Base-by-base conservation (phyloP, 352 stramenopile genomes). In the Phytophthora colocasiae region DNA sequence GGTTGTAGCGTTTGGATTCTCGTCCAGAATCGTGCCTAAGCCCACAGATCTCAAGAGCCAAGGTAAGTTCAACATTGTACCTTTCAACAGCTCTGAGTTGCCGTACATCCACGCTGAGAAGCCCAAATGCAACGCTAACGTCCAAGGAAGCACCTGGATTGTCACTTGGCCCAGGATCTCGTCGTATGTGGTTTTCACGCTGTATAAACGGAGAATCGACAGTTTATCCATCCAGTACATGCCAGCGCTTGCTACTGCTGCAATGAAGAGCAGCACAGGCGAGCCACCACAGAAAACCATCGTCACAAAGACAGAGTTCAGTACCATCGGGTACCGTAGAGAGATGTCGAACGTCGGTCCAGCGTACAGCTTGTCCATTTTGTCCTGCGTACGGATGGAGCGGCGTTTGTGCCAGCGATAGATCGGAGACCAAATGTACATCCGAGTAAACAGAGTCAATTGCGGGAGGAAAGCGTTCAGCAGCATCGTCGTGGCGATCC, bases 231-330 rank as follows among this genome's bases (percentile, higher is more conserved):
- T 66, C 73, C 71, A 81, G 53, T 78, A 87, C 14, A 77, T 77
- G 10, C 63, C 68, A 0, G 47, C 43, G 22, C 58, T 68, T 1
- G 78, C 66, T 6, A 85, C 41, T 0, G 74, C 57, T 2, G 63
- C 80, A 39, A 85, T 77, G 34, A 79, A 81, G 7, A 89, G 73
- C 57, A 89, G 50, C 1, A 87, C 38, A 0, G 80, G 80, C 2
- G 73, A 71, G 17, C 78, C 77, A n/a, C 78, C 80, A 17, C 72
- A 81, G 51, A 87, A 89, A 6, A 77, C 69, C 69, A 87, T 77
- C 2, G 80, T 85, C 22, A 89, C 80, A 46, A 86, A 89, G 7
- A 90, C 49, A 0, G 77, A 85, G 61, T 90, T 90, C 26, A 88
- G 69, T 19, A 90, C 66, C 65, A 88, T 78, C 6, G 81, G 76